Evolutionary conservation across 768 basidiomycete species (phyloP).

Genomic region (Tylopilus plumbeoviolaceoides): DNA sequence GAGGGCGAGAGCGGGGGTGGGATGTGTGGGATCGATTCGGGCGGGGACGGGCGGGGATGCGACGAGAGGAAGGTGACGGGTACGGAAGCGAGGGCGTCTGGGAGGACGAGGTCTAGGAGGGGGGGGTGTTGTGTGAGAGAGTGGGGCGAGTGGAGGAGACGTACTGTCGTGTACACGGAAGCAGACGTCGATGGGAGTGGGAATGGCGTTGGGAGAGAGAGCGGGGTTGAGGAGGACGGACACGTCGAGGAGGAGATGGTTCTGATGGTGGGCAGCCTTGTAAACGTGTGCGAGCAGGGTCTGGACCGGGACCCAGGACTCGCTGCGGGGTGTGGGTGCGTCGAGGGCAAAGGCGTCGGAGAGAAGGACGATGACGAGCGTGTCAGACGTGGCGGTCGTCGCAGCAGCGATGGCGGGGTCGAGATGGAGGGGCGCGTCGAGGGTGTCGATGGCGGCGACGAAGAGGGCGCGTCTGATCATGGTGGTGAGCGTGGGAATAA

Average conservation of each 20-base stretch:
- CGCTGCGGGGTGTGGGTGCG: constrained; percentile 36
- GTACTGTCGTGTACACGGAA: constrained; percentile 43
- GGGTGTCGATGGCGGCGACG: constrained; percentile 49
- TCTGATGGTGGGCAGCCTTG: constrained; percentile 61
- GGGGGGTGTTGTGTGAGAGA: constrained; percentile 25
- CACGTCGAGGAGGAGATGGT: constrained; percentile 70
- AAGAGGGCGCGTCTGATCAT: constrained; percentile 34
- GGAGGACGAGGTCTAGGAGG: constrained; percentile 35
- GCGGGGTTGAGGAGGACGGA: constrained; percentile 70
- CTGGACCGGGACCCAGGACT: constrained; percentile 66
- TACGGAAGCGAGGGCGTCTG: constrained; percentile 37
- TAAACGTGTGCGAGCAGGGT: constrained; percentile 78
- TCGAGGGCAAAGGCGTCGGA: constrained; percentile 52
- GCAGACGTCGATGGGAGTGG: constrained; percentile 38
- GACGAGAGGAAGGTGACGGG: constrained; percentile 25
- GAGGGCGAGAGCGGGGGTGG: constrained; percentile 9
- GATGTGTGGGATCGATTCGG: background rate
- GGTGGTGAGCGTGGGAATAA: constrained; percentile 16
- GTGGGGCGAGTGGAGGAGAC: constrained; percentile 13
- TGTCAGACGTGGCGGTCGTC: constrained; percentile 37
- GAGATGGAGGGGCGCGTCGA: constrained; percentile 54
- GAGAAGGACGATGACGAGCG: constrained; percentile 62
- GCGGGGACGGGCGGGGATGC: constrained; percentile 2
- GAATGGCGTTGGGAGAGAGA: constrained; percentile 40
- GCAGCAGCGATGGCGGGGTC: constrained; percentile 50